Evolutionary conservation across 495 filamentous ascomycete species (phyloP), one percentile per base, ranked within the genome.

Genomic region (Aspergillus bridgeri): DNA sequence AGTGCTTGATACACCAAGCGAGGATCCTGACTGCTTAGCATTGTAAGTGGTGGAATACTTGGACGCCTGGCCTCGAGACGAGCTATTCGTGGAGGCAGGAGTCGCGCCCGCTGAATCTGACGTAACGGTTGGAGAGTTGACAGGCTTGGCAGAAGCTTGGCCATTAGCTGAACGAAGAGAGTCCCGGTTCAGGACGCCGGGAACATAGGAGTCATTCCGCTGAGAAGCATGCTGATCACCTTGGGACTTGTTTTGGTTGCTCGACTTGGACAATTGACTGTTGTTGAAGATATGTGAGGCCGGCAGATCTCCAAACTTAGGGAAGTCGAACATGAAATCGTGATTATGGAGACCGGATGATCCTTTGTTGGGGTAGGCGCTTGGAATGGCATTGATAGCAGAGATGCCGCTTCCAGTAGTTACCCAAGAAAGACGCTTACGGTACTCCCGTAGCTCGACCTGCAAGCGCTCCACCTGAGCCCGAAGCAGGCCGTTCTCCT

Each of bases 261-360:
- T 62, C 11, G 33, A 38, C 57, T 76, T 74, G 43, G 63, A 61
- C 27, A 57, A 33, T 19, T 68, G 66, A 27, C 75, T 71, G 56
- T 81, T 83, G 54, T 75, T 84, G 61, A 84, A 72, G 21, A 81
- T 73, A 33, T 83, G 79, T n/a, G 83, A 77, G 13, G 83, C 86
- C 1, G 90, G 89, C 21, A 92, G 76, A 58, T 82, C 80, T 42
- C 94, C 94, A 69, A 97, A 96, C 70, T 87, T 90, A 55, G 94
- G 94, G 65, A 98, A 98, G 59, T 96, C 92, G 61, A 96, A 98
- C 63, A 91, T 83, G 68, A 98, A 98, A 66, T 93, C 89, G 60
- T 81, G 87, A 50, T 89, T 89, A 64, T 84, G 87, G 58, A 86
- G 67, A 20, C 81, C 81, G 15, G 78, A 65, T 13, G 71, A 46